These are phyloP conservation scores for Fusarium floridanum DNA, from an alignment of 2,329 filamentous ascomycete genomes.

Conservation along the genomic window DNA sequence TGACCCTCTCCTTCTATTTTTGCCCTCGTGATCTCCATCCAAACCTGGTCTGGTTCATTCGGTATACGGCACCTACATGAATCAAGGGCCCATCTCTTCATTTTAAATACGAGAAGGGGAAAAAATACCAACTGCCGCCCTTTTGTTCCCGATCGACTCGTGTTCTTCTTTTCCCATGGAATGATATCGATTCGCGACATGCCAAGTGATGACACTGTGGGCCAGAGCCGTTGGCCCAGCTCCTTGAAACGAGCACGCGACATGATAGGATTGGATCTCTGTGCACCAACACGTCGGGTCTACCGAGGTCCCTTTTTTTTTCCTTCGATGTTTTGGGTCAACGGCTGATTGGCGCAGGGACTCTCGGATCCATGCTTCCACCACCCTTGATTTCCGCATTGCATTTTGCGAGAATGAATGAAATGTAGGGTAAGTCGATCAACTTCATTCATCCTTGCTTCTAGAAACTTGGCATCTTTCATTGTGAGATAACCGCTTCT, in stretches of 20 bases:
- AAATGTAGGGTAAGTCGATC: neutral
- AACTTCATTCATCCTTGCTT: neutral
- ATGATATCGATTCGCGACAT: conserved; percentile 3
- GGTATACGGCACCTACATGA: neutral
- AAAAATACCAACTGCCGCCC: neutral
- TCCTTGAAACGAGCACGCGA: conserved; percentile 30
- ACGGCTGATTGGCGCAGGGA: neutral
- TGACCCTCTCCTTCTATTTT: neutral
- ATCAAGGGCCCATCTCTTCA: neutral
- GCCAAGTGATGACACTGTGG: conserved; percentile 3
- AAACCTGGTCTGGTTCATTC: neutral
- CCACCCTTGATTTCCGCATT: neutral
- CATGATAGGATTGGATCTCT: conserved; percentile 6
- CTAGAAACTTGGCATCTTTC: neutral
- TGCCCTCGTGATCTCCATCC: neutral
- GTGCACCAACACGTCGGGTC: conserved; percentile 16
- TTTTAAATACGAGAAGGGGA: neutral
- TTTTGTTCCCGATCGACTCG: neutral
- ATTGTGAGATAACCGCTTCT: neutral
- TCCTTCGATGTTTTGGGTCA: neutral
- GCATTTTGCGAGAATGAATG: neutral
- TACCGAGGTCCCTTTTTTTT: conserved; percentile 11
- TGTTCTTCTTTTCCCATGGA: neutral
- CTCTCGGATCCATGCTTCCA: neutral
- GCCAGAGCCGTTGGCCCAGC: neutral